These are phyloP conservation scores for Mrakia hoshinonis DNA, from an alignment of 768 basidiomycete species.

Conservation along the genomic window DNA sequence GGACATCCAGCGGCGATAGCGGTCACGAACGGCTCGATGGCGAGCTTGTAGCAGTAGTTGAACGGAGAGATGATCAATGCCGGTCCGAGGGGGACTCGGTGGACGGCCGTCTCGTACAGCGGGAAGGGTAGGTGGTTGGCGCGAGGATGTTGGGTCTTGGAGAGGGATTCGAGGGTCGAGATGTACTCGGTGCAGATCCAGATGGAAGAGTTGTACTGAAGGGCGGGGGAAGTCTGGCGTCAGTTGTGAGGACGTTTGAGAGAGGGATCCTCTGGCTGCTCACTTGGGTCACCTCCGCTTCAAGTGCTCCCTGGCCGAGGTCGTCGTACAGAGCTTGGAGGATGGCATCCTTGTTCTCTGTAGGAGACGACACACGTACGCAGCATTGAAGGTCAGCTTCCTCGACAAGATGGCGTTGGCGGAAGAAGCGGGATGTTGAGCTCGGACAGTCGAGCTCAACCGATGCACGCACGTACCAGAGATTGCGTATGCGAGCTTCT, in stretches of 20 bases:
- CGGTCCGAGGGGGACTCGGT: conserved; percentile 15
- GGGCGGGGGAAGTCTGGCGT: not conserved
- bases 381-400: not conserved
- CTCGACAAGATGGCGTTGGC: not conserved
- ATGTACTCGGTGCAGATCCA: conserved; percentile 12
- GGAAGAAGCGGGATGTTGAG: not conserved
- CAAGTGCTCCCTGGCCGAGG: conserved; percentile 35
- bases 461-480: conserved; percentile 12
- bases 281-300: conserved; percentile 35
- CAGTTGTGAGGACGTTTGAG: not conserved
- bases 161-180: not conserved
- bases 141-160: not conserved
- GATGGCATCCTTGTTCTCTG: conserved; percentile 37
- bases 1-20: conserved; percentile 42
- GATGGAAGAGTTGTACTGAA: not conserved
- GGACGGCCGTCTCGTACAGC: not conserved
- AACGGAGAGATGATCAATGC: conserved; percentile 38
- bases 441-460: not conserved
- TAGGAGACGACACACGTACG: no score
- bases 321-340: conserved; percentile 34
- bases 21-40: conserved; percentile 36
- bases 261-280: conserved; percentile 13
- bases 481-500: conserved; percentile 39
- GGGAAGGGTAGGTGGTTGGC: not conserved
- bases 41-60: conserved; percentile 36